phyloP scores from a whole-genome alignment of 306 rosid genomes.

The Heteromeles arbutifolia region DNA sequence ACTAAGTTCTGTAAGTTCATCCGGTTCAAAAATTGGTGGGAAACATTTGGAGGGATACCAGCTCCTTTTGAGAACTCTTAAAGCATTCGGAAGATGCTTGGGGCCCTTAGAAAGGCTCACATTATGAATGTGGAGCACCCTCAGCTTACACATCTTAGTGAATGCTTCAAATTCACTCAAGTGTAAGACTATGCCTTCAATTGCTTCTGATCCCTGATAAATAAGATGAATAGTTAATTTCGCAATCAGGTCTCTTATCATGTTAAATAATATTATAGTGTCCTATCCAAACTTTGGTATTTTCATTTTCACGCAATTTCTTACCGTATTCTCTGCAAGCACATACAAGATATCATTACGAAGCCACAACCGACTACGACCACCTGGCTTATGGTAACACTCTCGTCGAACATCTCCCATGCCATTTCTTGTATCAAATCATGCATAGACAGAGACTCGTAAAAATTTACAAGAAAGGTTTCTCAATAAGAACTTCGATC shows the following conservation, averaged over 20 bases:
- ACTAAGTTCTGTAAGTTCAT: background rate
- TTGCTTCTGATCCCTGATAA: slow-evolving; percentile 1
- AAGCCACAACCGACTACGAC: background rate
- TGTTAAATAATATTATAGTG: too few species aligned
- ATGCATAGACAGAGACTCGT: too few species aligned
- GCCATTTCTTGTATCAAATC: too few species aligned
- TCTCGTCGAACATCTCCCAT: too few species aligned
- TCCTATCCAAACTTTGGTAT: too few species aligned
- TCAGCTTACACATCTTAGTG: slow-evolving; percentile 16
- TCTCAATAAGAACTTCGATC: too few species aligned
- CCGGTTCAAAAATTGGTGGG: background rate
- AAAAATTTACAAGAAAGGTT: too few species aligned
- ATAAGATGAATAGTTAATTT: background rate
- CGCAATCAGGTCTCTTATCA: background rate
- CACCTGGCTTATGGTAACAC: background rate
- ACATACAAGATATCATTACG: background rate
- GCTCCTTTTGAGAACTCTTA: slow-evolving; percentile 1
- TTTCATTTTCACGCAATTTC: too few species aligned
- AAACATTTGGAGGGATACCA: background rate
- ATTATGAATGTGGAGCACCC: background rate
- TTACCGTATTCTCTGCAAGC: too few species aligned
- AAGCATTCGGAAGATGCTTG: background rate
- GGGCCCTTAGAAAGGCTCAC: background rate
- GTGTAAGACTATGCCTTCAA: slow-evolving; percentile 4
- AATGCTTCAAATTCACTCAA: background rate